Conservation (phyloP, 805 yeast genomes). For the Saccharomycopsis sp. region DNA sequence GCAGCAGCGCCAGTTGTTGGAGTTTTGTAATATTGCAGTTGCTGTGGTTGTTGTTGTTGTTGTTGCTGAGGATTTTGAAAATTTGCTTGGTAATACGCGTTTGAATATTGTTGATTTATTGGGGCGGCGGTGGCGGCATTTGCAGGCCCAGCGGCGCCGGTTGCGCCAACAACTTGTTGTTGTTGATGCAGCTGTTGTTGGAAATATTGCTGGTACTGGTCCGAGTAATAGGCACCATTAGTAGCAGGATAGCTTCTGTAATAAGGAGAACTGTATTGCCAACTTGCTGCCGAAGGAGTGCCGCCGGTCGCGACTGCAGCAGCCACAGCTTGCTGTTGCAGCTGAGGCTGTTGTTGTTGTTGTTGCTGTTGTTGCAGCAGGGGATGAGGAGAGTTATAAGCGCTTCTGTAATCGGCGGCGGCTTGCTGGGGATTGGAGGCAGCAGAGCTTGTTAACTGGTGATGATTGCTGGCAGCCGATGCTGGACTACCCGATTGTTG, state of each 20-base stretch:
- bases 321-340: constrained; percentile 3
- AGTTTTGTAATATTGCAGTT: constrained; percentile 19
- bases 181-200: constrained; percentile 23
- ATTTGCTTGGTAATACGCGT: constrained; percentile 10
- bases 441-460: no score
- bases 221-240: constrained; percentile 9
- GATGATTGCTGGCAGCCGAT: no score
- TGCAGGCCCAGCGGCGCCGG: no score
- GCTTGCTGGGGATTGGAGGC: no score
- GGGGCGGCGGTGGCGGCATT: constrained; percentile 20
- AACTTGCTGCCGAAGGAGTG: neutral
- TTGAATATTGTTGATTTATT: constrained; percentile 15
- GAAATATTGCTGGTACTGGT: constrained; percentile 17
- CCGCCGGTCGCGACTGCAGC: constrained; percentile 2
- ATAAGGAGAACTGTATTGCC: constrained; percentile 5
- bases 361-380: no score
- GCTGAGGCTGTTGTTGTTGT: no score
- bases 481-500: no score
- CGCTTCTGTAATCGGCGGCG: no score
- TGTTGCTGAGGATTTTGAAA: no score
- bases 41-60: constrained; percentile 19
- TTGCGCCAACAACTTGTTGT: no score
- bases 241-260: constrained; percentile 6
- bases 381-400: no score
- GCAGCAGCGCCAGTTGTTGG: constrained; percentile 17